phyloP scores from a whole-genome alignment of 495 filamentous ascomycete species.

The Jackrogersella multiformis region DNA sequence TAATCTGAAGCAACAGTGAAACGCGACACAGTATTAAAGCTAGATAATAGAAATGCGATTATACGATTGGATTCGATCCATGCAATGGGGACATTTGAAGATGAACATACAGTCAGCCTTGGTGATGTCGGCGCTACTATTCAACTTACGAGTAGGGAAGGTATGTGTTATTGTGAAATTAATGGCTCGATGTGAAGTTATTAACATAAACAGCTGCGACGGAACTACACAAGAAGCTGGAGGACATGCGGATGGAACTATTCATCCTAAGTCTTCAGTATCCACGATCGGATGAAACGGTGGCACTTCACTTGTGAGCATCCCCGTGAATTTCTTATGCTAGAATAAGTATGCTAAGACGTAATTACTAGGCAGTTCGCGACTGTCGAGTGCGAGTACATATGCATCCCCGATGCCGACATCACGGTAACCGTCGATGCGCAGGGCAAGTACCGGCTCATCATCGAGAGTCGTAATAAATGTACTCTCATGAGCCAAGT shows the following conservation, averaged over 20 bases:
- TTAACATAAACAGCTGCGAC: background rate
- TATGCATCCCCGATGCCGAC: background rate
- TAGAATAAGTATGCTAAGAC: background rate
- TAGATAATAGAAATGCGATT: background rate
- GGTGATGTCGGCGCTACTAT: background rate
- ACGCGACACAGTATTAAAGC: background rate
- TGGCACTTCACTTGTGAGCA: background rate
- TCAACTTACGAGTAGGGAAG: conserved; percentile 2
- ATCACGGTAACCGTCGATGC: background rate
- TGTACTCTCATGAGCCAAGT: background rate
- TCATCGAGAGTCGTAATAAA: conserved; percentile 12
- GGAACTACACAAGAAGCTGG: background rate
- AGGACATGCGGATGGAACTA: conserved; percentile 8
- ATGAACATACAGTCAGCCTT: background rate
- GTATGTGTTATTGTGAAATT: background rate
- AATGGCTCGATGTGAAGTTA: background rate
- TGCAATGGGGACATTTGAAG: background rate
- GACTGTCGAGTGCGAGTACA: background rate
- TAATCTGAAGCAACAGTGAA: conserved; percentile 1
- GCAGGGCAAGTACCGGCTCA: background rate
- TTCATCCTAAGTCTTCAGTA: background rate
- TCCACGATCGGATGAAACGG: conserved; percentile 1
- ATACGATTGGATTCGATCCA: background rate
- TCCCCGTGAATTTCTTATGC: background rate
- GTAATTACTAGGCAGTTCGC: background rate